Percentiles rank a stretch among this genome's conserved stretches.
phyloP scores from a whole-genome alignment of 805 yeast genomes.

The Scheffersomyces coipomensis region DNA sequence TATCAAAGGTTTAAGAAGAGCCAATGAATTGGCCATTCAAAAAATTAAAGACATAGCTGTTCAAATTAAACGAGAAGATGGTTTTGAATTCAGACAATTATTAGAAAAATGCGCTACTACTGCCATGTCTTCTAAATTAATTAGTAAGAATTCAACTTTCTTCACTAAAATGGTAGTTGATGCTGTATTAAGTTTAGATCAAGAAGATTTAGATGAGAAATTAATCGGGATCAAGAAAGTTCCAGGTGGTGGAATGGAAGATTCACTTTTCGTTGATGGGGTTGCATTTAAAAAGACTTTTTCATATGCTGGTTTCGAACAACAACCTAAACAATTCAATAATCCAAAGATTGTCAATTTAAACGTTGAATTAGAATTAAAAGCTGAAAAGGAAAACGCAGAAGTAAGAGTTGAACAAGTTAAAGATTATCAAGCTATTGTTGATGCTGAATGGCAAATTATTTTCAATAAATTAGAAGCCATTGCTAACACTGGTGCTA shows the following conservation, averaged over 20 bases:
- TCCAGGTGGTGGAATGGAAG: constrained; percentile 96
- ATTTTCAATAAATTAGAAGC: constrained; percentile 83
- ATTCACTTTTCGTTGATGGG: constrained; percentile 83
- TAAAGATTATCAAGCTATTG: constrained; percentile 90
- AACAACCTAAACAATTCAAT: constrained; percentile 84
- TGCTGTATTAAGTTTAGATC: constrained; percentile 86
- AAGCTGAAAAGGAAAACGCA: constrained; percentile 98
- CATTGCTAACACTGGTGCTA: constrained; percentile 82
- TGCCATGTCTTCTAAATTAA: constrained; percentile 94
- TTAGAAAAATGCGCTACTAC: constrained; percentile 93
- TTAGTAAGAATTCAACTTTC: constrained; percentile 81
- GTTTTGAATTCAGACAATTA: constrained; percentile 60
- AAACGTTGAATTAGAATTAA: constrained; percentile 92
- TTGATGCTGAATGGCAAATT: constrained; percentile 99
- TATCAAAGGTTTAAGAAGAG: constrained; percentile 82
- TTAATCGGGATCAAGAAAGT: constrained; percentile 93
- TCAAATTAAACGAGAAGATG: constrained; percentile 55
- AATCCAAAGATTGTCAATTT: constrained; percentile 82
- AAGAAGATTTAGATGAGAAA: constrained; percentile 79
- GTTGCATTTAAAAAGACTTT: constrained; percentile 97
- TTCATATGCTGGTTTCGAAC: constrained; percentile 98
- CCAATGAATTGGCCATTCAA: constrained; percentile 72
- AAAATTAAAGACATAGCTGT: constrained; percentile 75
- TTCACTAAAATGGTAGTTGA: constrained; percentile 97
- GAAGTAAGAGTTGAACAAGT: constrained; percentile 96